phyloP scores from a whole-genome alignment of 805 yeast genomes.

The Starmerella sp. region DNA sequence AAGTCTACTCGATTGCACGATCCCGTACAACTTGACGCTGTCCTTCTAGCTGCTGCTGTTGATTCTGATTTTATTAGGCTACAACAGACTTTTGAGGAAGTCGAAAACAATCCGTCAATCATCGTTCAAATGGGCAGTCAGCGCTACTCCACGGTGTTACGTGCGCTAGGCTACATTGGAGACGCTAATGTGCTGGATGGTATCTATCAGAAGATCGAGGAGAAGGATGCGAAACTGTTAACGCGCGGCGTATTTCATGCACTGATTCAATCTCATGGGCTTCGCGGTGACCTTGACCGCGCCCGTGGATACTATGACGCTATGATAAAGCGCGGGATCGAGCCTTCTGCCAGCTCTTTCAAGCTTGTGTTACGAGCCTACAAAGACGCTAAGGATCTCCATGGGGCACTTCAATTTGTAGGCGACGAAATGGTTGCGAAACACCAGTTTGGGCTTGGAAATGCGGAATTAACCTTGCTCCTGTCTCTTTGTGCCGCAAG shows the following conservation, averaged over 20 bases:
- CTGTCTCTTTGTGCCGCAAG: slow-evolving; percentile 25
- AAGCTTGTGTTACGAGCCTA: slow-evolving; percentile 30
- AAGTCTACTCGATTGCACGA: slow-evolving; percentile 34
- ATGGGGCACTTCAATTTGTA: slow-evolving; percentile 27
- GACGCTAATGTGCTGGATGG: slow-evolving; percentile 39
- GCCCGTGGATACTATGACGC: slow-evolving; percentile 32
- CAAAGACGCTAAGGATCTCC: slow-evolving; percentile 32
- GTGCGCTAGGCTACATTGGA: slow-evolving; percentile 43
- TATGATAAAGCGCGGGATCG: slow-evolving; percentile 28
- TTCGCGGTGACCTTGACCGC: slow-evolving; percentile 30
- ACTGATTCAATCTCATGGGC: slow-evolving; percentile 35
- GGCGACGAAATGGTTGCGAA: slow-evolving; percentile 20
- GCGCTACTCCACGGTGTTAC: slow-evolving; percentile 54
- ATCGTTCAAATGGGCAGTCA: slow-evolving; percentile 27
- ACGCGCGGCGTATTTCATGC: slow-evolving; percentile 34
- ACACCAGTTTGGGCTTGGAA: slow-evolving; percentile 19
- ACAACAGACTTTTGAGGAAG: slow-evolving; percentile 42
- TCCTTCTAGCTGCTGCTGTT: slow-evolving; percentile 38
- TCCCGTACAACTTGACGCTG: slow-evolving; percentile 39
- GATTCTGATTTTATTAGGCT: slow-evolving; percentile 43
- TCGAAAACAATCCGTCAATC: slow-evolving; percentile 4
- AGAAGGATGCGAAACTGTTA: slow-evolving; percentile 40
- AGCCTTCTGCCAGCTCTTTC: slow-evolving; percentile 28
- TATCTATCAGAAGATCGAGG: slow-evolving; percentile 39
- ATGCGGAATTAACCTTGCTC: slow-evolving; percentile 22